These are phyloP conservation scores for Exophiala aquamarina DNA, from an alignment of 2,329 filamentous ascomycete genomes.

Conservation along the genomic window DNA sequence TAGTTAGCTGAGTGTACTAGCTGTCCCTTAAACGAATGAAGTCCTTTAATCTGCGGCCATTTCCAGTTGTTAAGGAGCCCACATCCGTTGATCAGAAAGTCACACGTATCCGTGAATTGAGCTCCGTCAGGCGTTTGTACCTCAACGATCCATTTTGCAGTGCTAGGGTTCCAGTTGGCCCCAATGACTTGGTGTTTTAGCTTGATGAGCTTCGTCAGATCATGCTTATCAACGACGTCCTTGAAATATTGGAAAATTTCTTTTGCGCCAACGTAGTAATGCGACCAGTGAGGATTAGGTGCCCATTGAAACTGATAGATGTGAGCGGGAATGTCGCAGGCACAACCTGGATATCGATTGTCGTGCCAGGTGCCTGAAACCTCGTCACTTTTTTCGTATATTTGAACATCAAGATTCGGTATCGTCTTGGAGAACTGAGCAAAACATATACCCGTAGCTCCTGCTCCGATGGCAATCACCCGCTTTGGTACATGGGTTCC, in stretches of 20 bases:
- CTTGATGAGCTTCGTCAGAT: constrained; percentile 27
- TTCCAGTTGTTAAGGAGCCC: constrained; percentile 39
- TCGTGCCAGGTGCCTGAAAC: too few relatives aligned
- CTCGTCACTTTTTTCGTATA: too few relatives aligned
- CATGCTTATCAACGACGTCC: constrained; percentile 25
- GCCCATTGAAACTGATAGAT: too few relatives aligned
- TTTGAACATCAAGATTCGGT: too few relatives aligned
- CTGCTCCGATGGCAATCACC: too few relatives aligned
- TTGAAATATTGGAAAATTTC: constrained; percentile 34
- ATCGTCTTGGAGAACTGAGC: too few relatives aligned
- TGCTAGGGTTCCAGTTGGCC: constrained; percentile 31
- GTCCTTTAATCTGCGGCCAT: constrained; percentile 54
- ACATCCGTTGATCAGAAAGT: constrained; percentile 38
- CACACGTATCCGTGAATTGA: constrained; percentile 49
- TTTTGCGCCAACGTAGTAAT: too few relatives aligned
- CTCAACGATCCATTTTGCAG: constrained; percentile 28
- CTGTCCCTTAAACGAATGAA: constrained; percentile 52
- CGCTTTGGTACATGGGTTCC: too few relatives aligned
- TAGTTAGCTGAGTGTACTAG: constrained; percentile 59
- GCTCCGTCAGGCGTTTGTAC: constrained; percentile 34
- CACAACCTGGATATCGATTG: too few relatives aligned
- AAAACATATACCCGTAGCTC: too few relatives aligned
- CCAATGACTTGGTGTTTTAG: constrained; percentile 27
- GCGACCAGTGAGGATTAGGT: too few relatives aligned
- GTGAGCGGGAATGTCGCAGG: too few relatives aligned